Percentiles rank a stretch among this genome's conserved stretches.
These are phyloP conservation scores for Colletotrichum brevisporum DNA, from an alignment of 2,329 filamentous ascomycete species.

Conservation along the genomic window DNA sequence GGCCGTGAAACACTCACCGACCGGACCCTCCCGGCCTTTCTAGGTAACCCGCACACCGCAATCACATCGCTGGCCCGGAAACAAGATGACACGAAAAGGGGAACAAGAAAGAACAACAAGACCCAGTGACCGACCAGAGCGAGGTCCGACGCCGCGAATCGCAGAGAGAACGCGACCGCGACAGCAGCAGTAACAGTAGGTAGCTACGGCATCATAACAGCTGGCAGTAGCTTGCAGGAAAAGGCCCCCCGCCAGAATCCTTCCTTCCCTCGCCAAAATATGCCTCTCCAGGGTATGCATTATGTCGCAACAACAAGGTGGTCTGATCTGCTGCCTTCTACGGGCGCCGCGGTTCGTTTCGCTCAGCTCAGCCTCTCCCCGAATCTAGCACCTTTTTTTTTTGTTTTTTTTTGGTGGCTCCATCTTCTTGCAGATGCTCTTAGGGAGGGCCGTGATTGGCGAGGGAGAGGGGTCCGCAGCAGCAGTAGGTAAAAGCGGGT, in stretches of 20 bases:
- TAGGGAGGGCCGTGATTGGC: not conserved
- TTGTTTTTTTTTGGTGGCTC: not conserved
- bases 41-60: not conserved
- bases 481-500: not conserved
- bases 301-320: not conserved
- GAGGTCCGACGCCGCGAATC: not conserved
- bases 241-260: not conserved
- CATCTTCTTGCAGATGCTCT: not conserved
- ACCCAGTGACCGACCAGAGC: not conserved
- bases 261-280: not conserved
- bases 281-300: not conserved
- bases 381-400: not conserved
- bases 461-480: not conserved
- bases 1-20: not conserved
- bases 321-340: not conserved
- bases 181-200: not conserved
- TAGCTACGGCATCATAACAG: too few relatives aligned
- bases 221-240: too few relatives aligned
- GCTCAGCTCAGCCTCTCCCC: not conserved
- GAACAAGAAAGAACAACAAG: not conserved
- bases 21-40: too few relatives aligned
- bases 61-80: not conserved
- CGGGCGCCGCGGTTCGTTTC: not conserved
- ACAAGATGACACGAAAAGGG: not conserved
- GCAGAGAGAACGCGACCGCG: not conserved